Base-by-base conservation (phyloP, 768 basidiomycete species). In the Strobilomyces dryophilus region DNA sequence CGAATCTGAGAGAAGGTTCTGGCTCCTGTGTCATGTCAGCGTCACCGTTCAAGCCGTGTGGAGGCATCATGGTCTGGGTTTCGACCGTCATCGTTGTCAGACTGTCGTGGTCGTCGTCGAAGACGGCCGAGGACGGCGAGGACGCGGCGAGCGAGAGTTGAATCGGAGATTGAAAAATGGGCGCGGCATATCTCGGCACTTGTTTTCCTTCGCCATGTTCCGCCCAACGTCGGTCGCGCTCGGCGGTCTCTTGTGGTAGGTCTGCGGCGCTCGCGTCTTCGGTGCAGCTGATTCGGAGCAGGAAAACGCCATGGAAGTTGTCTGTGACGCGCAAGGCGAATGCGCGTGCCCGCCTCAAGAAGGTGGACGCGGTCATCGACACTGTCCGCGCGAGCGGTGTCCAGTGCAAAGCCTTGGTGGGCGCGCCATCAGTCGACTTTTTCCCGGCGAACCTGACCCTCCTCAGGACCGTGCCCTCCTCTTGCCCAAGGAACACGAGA, bases 291-390 rank as follows among this genome's bases (percentile, higher is more conserved):
- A 59, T 5, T n/a, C 29, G 9, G 36, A 20, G 14, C 3, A 98
- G 95, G 95, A 98, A 98, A 75, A 83, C 79, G 15, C 95, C 95
- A 47, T 98, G 92, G 92, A 87, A 90, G 65, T 72, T 99, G 61
- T 97, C 94, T 15, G 71, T 79, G 17, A 95, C 93, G 5, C 84
- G 95, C 54, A 98, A 98, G 74, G 90, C 92, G 21, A 95, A 97
- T 60, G 90, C 85, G 51, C 83, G 97, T 24, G 74, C 85, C 45
- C 80, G 97, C 52, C 81, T 99, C 55, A 94, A 92, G 78, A 86
- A 82, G 64, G 95, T 98, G 34, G 97, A 99, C 74, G 73, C 82
- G 2, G 95, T 98, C 52, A 95, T 99, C 55, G 88, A 92, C 55
- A 82, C 93, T 1, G 87, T 98, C 6, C 77, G 81, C 56, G 75